These are phyloP conservation scores for Tetrahymena borealis DNA, from an alignment of 73 alveolate genomes.

Conservation along the genomic window DNA sequence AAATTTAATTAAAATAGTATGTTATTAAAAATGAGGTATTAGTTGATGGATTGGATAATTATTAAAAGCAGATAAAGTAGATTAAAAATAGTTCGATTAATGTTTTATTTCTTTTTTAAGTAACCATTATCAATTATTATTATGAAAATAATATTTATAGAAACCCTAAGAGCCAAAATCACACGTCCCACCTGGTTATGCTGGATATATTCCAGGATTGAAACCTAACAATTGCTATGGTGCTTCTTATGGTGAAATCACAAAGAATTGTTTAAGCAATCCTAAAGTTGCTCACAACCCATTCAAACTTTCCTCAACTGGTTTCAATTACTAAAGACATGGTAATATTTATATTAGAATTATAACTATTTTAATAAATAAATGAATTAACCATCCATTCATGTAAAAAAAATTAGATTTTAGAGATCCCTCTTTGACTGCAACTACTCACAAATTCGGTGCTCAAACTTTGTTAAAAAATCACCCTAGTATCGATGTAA, in stretches of 20 bases:
- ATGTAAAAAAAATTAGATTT: background rate
- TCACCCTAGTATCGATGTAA: background rate
- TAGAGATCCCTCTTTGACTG: background rate
- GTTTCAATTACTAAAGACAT: background rate
- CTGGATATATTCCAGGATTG: background rate
- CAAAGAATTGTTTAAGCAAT: background rate
- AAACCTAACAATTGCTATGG: background rate
- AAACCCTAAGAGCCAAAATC: background rate
- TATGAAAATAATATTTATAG: background rate
- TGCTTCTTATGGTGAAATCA: background rate
- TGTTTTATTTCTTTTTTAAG: no score
- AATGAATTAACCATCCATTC: no score
- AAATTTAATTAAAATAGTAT: no score
- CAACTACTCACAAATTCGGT: background rate
- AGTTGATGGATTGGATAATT: no score
- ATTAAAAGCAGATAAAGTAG: no score
- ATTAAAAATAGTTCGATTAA: no score
- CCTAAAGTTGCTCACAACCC: background rate
- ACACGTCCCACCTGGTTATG: background rate
- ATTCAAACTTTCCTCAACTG: background rate
- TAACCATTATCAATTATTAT: no score
- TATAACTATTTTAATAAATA: no score
- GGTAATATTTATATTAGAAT: background rate
- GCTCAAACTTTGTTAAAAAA: background rate
- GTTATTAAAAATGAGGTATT: no score